Base-by-base conservation (phyloP, 225 moss, liverwort and hornwort species). In the Lunularia cruciata region DNA sequence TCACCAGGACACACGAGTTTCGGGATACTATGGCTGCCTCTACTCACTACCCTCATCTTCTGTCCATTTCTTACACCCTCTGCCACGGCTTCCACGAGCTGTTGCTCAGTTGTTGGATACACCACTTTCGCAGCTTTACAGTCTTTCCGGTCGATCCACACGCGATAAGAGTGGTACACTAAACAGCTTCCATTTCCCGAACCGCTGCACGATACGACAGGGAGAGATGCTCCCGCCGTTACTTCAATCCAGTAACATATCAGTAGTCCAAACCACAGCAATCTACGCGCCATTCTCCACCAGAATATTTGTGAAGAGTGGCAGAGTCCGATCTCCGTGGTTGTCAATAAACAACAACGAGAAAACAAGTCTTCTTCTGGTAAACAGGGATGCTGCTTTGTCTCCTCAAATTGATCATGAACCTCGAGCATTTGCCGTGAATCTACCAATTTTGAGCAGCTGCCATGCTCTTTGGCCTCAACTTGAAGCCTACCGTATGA, bases 71-170 rank as follows among this genome's bases (percentile, higher is more conserved):
- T 57, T 23, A 73, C 77, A 0, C 79, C 85, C 14, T 38, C 13
- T 1, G 85, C 79, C 6, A 87, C 82, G 13, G 77, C 84, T 1
- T 36, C n/a, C 26, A 87, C 35, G n/a, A 87, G 68, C 31, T 85
- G 79, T 9, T 31, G 6, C 46, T 87, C 84, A 1, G 77, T 82
- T 0, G 20, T 64, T 5, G 87, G 82, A 27, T 77, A 75, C 61
- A 79, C 84, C 28, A 66, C 87, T n/a, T 48, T 45, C 8, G 66
- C 66, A 20, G 20, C 66, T 20, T 66, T 66, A 49, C 66, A 66
- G 48, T 16, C 4, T 3, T 20, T 47, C 32, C 66, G 48, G 34
- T 66, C 66, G 12, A 1, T 49, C 66, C 66, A 28, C 19, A 18
- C n/a, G 15, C 30, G 14, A 12, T 12, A 1, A 45, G 12, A 45